Conservation (phyloP, 2,329 filamentous ascomycete species). For the Dryadomyces quercus-mongolicae region DNA sequence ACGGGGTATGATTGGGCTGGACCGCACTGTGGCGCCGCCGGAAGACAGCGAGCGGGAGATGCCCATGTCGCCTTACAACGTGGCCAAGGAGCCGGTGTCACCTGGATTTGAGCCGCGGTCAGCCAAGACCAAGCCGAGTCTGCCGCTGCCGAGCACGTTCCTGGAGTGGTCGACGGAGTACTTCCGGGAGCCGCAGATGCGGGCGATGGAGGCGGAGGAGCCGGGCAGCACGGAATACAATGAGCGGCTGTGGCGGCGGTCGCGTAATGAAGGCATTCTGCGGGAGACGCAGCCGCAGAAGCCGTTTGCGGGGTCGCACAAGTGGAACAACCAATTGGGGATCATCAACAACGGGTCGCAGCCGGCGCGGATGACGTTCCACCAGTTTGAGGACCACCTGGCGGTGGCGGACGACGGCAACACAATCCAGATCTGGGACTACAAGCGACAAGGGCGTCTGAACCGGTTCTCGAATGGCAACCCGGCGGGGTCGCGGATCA, state of each 20-base stretch:
- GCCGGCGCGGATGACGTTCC: conserved; percentile 86
- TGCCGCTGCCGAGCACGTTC: conserved; percentile 75
- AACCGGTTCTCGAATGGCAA: conserved; percentile 92
- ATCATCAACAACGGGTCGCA: conserved; percentile 85
- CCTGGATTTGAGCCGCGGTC: conserved; percentile 58
- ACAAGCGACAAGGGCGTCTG: conserved; percentile 62
- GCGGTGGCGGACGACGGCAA: conserved; percentile 90
- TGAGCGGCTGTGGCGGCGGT: conserved; percentile 80
- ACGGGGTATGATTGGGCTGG: conserved; percentile 17
- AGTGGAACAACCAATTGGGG: conserved; percentile 73
- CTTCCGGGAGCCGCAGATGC: conserved; percentile 98
- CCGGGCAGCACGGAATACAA: conserved; percentile 96
- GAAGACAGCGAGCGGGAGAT: conserved; percentile 62
- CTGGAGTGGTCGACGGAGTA: conserved; percentile 96
- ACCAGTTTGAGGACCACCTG: conserved; percentile 94
- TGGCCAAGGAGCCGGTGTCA: conserved; percentile 67
- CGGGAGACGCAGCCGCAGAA: conserved; percentile 90
- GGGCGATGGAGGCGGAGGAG: conserved; percentile 87
- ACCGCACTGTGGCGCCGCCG: conserved; percentile 42
- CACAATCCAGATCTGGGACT: conserved; percentile 87
- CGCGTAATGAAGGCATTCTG: conserved; percentile 86
- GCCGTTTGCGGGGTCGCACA: conserved; percentile 69
- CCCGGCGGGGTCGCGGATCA: conserved; percentile 80
- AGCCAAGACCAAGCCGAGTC: conserved; percentile 41
- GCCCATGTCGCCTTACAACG: conserved; percentile 59